Percentiles rank a stretch among this genome's conserved stretches.
These are phyloP conservation scores for Chytridiales sp. DNA, from an alignment of 371 early-diverging fungal species.

Conservation along the genomic window DNA sequence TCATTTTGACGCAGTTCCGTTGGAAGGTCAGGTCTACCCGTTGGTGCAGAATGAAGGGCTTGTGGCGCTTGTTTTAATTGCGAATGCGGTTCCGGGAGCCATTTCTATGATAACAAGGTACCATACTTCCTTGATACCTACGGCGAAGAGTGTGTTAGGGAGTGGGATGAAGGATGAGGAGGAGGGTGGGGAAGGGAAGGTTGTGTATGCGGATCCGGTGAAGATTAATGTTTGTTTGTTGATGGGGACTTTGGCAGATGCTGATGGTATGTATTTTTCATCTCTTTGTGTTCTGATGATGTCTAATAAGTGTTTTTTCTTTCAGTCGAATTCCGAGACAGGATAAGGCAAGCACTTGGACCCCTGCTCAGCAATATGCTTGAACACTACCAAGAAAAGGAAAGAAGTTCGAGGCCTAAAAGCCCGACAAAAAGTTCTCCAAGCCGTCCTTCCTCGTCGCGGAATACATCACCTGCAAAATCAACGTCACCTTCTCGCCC, in stretches of 20 bases:
- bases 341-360: too few species aligned
- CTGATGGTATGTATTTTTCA: constrained; percentile 27
- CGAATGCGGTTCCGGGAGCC: constrained; percentile 26
- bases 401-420: too few species aligned
- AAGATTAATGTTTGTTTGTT: constrained; percentile 44
- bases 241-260: constrained; percentile 23
- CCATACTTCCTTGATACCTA: constrained; percentile 35
- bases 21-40: constrained; percentile 47
- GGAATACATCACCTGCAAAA: too few species aligned
- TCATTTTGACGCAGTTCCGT: constrained; percentile 51
- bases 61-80: constrained; percentile 42
- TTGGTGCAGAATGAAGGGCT: constrained; percentile 53
- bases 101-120: constrained; percentile 35
- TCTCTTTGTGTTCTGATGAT: too few species aligned
- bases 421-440: too few species aligned
- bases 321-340: too few species aligned
- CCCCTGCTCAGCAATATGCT: too few species aligned
- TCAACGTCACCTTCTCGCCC: too few species aligned
- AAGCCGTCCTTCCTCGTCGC: too few species aligned
- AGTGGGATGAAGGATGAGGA: constrained; percentile 29
- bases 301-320: too few species aligned
- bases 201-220: constrained; percentile 34
- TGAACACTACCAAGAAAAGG: too few species aligned
- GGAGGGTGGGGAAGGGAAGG: constrained; percentile 9
- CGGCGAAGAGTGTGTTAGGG: constrained; percentile 33